These are phyloP conservation scores for Cercospora sp. DNA, from an alignment of 2,329 filamentous ascomycete genomes.

Conservation along the genomic window DNA sequence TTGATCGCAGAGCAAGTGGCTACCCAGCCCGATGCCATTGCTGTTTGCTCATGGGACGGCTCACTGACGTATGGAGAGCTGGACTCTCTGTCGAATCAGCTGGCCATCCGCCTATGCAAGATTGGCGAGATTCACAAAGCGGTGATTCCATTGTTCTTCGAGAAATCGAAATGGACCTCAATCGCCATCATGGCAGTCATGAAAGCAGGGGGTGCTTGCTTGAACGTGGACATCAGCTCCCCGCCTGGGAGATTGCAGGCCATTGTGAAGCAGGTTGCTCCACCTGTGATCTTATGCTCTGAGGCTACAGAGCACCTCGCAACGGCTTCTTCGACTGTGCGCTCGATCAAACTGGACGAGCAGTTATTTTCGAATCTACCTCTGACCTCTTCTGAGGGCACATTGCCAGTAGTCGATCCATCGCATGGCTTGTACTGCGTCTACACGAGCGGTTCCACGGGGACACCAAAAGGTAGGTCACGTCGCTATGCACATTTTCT, in stretches of 20 bases:
- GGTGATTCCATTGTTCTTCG: constrained; percentile 36
- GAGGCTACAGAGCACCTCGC: not conserved
- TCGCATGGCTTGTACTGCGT: not conserved
- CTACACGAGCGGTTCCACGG: constrained; percentile 14
- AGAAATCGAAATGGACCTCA: constrained; percentile 41
- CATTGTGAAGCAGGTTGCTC: constrained; percentile 25
- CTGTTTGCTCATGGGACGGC: not conserved
- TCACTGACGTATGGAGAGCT: not conserved
- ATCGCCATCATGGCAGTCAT: constrained; percentile 43
- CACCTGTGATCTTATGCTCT: constrained; percentile 23
- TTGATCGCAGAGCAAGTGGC: not conserved
- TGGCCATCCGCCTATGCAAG: not conserved
- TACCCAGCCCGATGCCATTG: not conserved
- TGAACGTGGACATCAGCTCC: constrained; percentile 40
- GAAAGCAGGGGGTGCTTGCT: constrained; percentile 42
- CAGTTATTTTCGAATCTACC: not conserved
- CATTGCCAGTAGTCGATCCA: not conserved
- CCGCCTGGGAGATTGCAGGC: constrained; percentile 12
- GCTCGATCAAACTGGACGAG: not conserved
- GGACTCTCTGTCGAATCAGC: not conserved
- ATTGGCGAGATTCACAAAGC: not conserved
- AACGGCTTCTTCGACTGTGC: not conserved
- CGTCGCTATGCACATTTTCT: not conserved
- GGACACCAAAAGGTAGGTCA: constrained; percentile 7
- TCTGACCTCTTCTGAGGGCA: no score